Percentiles rank a stretch among this genome's conserved stretches.
Conservation (phyloP, 495 filamentous ascomycete genomes). For the Annulohypoxylon maeteangense region DNA sequence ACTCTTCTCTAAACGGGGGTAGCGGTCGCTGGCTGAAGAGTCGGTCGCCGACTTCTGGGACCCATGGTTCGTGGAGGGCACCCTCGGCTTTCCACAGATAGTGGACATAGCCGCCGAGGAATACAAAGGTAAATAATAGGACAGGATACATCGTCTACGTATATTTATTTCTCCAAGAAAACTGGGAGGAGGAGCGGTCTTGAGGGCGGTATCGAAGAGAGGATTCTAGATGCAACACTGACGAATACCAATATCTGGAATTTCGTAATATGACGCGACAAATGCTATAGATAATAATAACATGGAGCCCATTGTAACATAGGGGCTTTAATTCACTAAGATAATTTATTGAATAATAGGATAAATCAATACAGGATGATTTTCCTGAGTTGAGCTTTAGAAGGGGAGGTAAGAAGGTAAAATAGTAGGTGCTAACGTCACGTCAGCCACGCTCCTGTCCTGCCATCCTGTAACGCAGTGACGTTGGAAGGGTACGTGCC, state of each 20-base stretch:
- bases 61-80: conserved; percentile 54
- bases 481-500: conserved; percentile 25
- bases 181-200: not conserved
- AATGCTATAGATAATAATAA: conserved; percentile 26
- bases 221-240: conserved; percentile 26
- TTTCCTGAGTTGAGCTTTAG: conserved; percentile 13
- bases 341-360: not conserved
- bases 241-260: conserved; percentile 20
- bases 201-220: not conserved
- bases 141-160: conserved; percentile 42
- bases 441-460: not conserved
- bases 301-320: conserved; percentile 40
- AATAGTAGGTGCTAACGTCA: not conserved
- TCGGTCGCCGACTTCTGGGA: conserved; percentile 50
- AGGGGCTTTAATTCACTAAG: conserved; percentile 10
- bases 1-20: conserved; percentile 51
- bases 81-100: conserved; percentile 56
- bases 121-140: conserved; percentile 46
- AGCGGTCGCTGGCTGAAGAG: conserved; percentile 57
- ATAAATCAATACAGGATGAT: not conserved
- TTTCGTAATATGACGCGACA: conserved; percentile 33
- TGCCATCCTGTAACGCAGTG: conserved; percentile 24
- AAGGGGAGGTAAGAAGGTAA: conserved; percentile 1
- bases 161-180: not conserved
- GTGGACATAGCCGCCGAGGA: conserved; percentile 51